Percentiles rank a stretch among this genome's conserved stretches.
Evolutionary conservation across 1,284 basidiomycete genomes (phyloP).

Genomic region (Boletellus deceptivus): DNA sequence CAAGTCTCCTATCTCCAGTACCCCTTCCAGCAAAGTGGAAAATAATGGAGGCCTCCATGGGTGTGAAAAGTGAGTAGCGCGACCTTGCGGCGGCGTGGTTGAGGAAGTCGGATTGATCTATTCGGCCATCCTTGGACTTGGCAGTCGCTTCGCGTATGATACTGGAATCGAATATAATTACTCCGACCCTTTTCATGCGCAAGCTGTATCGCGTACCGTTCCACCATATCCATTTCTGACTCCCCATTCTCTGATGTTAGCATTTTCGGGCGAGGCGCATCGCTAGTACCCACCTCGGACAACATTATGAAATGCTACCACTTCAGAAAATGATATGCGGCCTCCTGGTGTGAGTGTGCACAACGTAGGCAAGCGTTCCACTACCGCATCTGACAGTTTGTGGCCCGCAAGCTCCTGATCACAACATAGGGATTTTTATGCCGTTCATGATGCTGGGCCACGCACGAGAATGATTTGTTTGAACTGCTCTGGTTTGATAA

Average conservation of each 20-base stretch:
- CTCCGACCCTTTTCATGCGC: neutral
- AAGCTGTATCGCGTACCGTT: conserved; percentile 53
- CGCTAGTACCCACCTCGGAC: conserved; percentile 58
- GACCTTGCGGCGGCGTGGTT: conserved; percentile 73
- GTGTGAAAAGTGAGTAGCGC: conserved; percentile 89
- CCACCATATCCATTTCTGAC: conserved; percentile 92
- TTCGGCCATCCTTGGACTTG: conserved; percentile 91
- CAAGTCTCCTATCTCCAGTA: conserved; percentile 61
- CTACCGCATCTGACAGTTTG: conserved; percentile 89
- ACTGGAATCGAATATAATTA: conserved; percentile 35
- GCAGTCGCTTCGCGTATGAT: conserved; percentile 83
- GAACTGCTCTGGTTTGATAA: conserved; percentile 90
- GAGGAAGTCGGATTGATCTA: conserved; percentile 81
- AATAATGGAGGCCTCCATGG: conserved; percentile 93
- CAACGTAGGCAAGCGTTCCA: conserved; percentile 85
- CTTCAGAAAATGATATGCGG: conserved; percentile 92
- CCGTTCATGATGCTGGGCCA: conserved; percentile 6
- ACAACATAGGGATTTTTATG: conserved; percentile 2
- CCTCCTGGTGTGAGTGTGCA: conserved; percentile 85
- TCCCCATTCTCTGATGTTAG: conserved; percentile 10
- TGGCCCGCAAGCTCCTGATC: conserved; percentile 88
- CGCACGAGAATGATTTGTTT: conserved; percentile 86
- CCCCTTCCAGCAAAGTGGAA: conserved; percentile 94
- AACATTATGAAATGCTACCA: conserved; percentile 94
- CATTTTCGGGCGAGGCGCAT: conserved; percentile 6